A percentile compares a stretch with the other conserved stretches of the same genome.
These are phyloP conservation scores for Fusarium sp. DNA, from an alignment of 2,329 filamentous ascomycete species.

Conservation along the genomic window DNA sequence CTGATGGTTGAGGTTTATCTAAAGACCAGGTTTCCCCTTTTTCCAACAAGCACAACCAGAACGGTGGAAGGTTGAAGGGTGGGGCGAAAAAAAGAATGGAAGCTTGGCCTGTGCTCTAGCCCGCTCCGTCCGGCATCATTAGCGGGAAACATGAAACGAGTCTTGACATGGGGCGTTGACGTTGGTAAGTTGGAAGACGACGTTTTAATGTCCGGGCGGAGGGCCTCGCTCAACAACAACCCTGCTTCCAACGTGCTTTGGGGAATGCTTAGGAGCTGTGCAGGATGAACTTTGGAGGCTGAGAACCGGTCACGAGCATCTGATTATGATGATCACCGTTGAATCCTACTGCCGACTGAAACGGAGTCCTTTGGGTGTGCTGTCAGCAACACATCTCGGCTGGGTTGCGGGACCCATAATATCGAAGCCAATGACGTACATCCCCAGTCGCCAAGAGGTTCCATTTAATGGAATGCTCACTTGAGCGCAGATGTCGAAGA, in stretches of 20 bases:
- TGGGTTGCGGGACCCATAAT: not conserved
- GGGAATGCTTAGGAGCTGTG: not conserved
- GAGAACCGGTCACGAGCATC: not conserved
- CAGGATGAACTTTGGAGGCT: not conserved
- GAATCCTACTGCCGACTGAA: not conserved
- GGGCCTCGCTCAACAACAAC: slow-evolving; percentile 17
- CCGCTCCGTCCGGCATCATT: slow-evolving; percentile 41
- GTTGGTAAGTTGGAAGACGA: slow-evolving; percentile 22
- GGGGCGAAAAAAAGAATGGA: slow-evolving; percentile 22
- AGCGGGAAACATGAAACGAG: slow-evolving; percentile 47
- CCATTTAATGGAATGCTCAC: not conserved
- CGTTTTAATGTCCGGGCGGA: slow-evolving; percentile 32
- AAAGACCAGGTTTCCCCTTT: slow-evolving; percentile 13
- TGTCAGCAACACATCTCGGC: slow-evolving; percentile 1
- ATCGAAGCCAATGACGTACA: slow-evolving; percentile 7
- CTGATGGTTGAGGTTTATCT: slow-evolving; percentile 8
- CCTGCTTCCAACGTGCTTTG: not conserved
- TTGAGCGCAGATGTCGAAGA: not conserved
- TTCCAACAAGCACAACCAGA: slow-evolving; percentile 14
- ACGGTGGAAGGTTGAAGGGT: slow-evolving; percentile 17
- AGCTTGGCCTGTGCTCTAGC: slow-evolving; percentile 34
- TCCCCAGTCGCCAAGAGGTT: not conserved
- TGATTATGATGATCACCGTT: not conserved
- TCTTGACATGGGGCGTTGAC: slow-evolving; percentile 20
- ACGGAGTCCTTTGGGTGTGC: not conserved